Percentiles rank a stretch among this genome's conserved stretches.
These are phyloP conservation scores for Glomus cerebriforme DNA, from an alignment of 192 early-diverging fungal genomes.

Conservation along the genomic window DNA sequence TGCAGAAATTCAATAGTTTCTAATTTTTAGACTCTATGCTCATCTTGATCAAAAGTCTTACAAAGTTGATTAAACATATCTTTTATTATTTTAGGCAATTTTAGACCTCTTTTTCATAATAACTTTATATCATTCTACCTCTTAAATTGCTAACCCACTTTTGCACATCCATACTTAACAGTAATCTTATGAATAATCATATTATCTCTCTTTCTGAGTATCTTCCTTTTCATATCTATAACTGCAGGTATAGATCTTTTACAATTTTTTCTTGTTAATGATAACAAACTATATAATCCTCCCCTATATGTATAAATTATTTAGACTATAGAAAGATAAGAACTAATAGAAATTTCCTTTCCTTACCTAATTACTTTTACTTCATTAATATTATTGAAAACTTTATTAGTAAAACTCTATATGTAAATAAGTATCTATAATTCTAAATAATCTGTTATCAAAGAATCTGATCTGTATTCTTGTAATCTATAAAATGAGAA, in stretches of 20 bases:
- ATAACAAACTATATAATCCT: constrained; percentile 16
- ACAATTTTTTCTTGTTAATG: constrained; percentile 32
- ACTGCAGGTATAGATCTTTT: constrained; percentile 9
- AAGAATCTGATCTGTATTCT: too few relatives aligned
- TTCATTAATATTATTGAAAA: background rate
- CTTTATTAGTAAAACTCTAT: too few relatives aligned
- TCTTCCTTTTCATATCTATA: constrained; percentile 26
- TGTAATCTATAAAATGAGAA: constrained; percentile 10
- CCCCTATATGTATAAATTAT: constrained; percentile 26
- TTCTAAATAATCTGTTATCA: too few relatives aligned
- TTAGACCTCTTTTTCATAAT: constrained; percentile 18
- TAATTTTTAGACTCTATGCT: constrained; percentile 23
- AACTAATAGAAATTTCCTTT: constrained; percentile 9
- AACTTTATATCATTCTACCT: constrained; percentile 21
- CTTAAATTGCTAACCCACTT: constrained; percentile 30
- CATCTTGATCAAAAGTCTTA: constrained; percentile 21
- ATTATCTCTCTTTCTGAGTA: constrained; percentile 23
- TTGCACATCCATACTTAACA: constrained; percentile 32
- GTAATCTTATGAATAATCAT: constrained; percentile 28
- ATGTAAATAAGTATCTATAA: too few relatives aligned
- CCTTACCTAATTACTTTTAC: constrained; percentile 35
- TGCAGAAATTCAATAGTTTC: constrained; percentile 33
- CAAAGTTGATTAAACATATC: constrained; percentile 33
- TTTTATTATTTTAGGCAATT: constrained; percentile 36
- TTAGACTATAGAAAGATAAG: constrained; percentile 17